Percentiles rank a stretch among this genome's conserved stretches.
Conservation (phyloP, 129 eudicot genomes). For the Tanacetum coccineum region DNA sequence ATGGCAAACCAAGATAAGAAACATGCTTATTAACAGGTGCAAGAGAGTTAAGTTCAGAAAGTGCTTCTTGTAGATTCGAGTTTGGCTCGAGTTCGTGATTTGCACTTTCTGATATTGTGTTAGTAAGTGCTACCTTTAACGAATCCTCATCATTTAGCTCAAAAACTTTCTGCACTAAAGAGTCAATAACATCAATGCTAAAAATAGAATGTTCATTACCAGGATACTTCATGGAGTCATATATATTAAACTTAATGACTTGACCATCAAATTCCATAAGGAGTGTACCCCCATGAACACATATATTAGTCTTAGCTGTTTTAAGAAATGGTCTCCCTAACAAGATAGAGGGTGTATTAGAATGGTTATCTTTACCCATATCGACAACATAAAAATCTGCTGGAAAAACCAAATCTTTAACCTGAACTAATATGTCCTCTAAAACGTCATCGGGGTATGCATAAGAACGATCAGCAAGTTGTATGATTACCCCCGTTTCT, state of each 20-base stretch:
- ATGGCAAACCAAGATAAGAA: background rate
- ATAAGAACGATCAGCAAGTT: background rate
- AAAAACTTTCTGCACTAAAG: background rate
- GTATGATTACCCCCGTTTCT: conserved; percentile 4
- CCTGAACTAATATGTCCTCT: conserved; percentile 20
- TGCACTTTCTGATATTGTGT: background rate
- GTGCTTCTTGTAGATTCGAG: background rate
- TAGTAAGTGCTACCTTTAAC: background rate
- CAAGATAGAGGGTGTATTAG: background rate
- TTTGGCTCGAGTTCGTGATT: background rate
- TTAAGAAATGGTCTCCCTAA: conserved; percentile 15
- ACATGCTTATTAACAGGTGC: background rate
- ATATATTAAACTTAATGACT: background rate
- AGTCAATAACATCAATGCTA: background rate
- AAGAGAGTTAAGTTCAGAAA: background rate
- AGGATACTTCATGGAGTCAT: background rate
- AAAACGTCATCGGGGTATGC: background rate
- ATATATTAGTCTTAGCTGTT: conserved; percentile 6
- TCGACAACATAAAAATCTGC: conserved; percentile 7
- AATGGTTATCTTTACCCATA: background rate
- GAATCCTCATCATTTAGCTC: background rate
- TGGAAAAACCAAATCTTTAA: too few relatives aligned
- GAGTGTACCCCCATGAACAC: background rate
- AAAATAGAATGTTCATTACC: background rate
- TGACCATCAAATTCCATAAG: background rate